phyloP scores from a whole-genome alignment of 441 rosid species.

The Erodium trifolium region DNA sequence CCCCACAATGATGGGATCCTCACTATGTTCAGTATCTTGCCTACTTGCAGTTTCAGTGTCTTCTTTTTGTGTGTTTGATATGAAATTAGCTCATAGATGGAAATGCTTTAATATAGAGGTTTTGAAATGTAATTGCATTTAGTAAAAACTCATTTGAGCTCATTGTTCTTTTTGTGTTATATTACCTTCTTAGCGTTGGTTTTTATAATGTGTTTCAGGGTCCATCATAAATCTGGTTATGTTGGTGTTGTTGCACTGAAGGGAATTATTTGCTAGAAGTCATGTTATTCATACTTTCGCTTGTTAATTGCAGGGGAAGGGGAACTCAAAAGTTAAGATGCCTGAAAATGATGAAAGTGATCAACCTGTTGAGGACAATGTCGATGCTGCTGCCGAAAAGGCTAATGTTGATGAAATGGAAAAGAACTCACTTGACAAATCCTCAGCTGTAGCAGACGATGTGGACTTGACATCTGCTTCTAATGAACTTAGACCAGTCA shows the following conservation, averaged over 20 bases:
- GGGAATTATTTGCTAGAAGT: not conserved
- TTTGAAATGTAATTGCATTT: not conserved
- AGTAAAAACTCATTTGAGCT: not conserved
- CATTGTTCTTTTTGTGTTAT: not conserved
- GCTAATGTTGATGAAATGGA: conserved; percentile 20
- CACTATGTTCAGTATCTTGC: too few species aligned
- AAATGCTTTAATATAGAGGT: not conserved
- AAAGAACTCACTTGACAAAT: conserved; percentile 23
- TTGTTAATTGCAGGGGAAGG: conserved; percentile 30
- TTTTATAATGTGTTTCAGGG: not conserved
- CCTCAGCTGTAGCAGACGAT: conserved; percentile 21
- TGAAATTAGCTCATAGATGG: not conserved
- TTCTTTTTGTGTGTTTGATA: not conserved
- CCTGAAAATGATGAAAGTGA: conserved; percentile 31
- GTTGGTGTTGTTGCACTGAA: not conserved
- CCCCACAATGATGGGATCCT: too few species aligned
- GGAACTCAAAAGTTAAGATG: conserved; percentile 36
- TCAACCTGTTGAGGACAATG: conserved; percentile 14
- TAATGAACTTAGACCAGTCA: conserved; percentile 48
- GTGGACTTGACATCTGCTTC: conserved; percentile 27
- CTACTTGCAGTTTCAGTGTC: too few species aligned
- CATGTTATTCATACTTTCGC: conserved; percentile 5
- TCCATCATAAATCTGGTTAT: not conserved
- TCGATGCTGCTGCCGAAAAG: conserved; percentile 24
- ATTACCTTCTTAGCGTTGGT: not conserved